Conservation (phyloP, 2,329 filamentous ascomycete genomes). For the Rhinocladiella similis region DNA sequence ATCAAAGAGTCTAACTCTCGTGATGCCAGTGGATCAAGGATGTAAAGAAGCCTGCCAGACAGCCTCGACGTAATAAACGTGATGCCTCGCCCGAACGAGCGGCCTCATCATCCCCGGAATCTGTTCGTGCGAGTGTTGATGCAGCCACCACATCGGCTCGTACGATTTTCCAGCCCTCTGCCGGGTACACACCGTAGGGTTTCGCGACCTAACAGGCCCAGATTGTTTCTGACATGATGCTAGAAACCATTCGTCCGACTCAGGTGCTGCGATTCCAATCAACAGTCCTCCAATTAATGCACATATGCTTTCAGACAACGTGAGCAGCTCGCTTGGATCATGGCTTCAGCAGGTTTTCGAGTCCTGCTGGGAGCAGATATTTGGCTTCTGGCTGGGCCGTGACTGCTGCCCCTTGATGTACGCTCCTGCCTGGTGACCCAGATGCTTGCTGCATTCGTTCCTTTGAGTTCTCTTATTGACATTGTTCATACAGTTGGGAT, state of each 20-base stretch:
- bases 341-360: conserved; percentile 36
- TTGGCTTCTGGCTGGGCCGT: conserved; percentile 46
- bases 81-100: neutral
- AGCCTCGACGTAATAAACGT: neutral
- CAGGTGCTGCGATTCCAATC: neutral
- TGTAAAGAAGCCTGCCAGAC: neutral
- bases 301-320: neutral
- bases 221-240: neutral
- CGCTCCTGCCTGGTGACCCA: conserved; percentile 14
- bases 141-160: neutral
- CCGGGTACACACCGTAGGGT: neutral
- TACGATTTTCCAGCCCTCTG: neutral
- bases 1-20: too few relatives aligned
- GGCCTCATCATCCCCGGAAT: neutral
- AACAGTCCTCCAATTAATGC: neutral
- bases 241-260: neutral
- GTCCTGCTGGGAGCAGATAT: conserved; percentile 41
- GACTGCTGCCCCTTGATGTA: conserved; percentile 46
- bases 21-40: conserved; percentile 10
- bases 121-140: neutral
- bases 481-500: neutral
- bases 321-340: conserved; percentile 8
- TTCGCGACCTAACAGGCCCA: neutral
- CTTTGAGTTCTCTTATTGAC: neutral
- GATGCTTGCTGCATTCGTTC: neutral